These are phyloP conservation scores for Jaltomata sinuosa DNA, from an alignment of 257 asterid genomes.

Conservation along the genomic window DNA sequence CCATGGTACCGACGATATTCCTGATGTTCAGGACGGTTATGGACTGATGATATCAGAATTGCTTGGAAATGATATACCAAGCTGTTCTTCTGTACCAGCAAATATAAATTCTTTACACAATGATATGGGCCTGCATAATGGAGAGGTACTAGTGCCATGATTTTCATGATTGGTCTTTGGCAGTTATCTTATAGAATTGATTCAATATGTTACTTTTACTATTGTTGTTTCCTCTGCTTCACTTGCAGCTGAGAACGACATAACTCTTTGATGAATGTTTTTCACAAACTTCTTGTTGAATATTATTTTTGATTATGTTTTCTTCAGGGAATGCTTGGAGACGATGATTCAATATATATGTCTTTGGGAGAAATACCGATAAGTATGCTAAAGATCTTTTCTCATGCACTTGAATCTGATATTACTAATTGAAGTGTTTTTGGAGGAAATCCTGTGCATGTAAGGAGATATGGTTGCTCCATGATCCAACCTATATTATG, in stretches of 20 bases:
- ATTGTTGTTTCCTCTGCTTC: not conserved
- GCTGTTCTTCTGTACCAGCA: slow-evolving; percentile 55
- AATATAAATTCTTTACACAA: slow-evolving; percentile 57
- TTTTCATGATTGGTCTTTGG: not conserved
- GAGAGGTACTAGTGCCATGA: slow-evolving; percentile 47
- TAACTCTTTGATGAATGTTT: not conserved
- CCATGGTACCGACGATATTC: slow-evolving; percentile 7
- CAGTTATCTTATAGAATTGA: not conserved
- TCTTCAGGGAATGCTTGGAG: slow-evolving; percentile 81
- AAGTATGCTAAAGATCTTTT: slow-evolving; percentile 40
- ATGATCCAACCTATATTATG: not conserved
- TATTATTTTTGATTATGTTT: not conserved
- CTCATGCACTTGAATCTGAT: not conserved
- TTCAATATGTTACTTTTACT: not conserved
- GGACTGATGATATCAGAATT: slow-evolving; percentile 83
- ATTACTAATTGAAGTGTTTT: not conserved
- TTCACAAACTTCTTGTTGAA: slow-evolving; percentile 4
- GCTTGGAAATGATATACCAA: slow-evolving; percentile 61
- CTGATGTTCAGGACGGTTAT: slow-evolving; percentile 70
- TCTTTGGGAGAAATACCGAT: slow-evolving; percentile 90
- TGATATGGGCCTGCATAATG: slow-evolving; percentile 61
- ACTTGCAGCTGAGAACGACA: not conserved
- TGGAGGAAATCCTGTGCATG: not conserved
- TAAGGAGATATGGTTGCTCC: not conserved
- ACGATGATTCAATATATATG: slow-evolving; percentile 91